A percentile compares a stretch with the other conserved stretches of the same genome.
phyloP scores from a whole-genome alignment of 2,329 filamentous ascomycete species.

The Diaporthe sp. region DNA sequence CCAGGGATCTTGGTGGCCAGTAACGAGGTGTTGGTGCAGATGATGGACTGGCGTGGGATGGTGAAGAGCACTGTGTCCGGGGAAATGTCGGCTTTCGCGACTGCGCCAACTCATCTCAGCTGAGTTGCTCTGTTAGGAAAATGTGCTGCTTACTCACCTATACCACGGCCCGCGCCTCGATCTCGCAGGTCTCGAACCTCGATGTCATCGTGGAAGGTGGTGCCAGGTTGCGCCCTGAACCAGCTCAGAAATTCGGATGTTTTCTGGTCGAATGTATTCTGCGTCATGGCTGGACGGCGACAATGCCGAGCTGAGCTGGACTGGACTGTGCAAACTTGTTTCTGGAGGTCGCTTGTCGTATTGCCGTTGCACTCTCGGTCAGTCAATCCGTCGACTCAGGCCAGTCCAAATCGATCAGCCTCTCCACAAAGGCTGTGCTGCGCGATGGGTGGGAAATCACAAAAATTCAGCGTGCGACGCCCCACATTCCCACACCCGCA shows the following conservation, averaged over 20 bases:
- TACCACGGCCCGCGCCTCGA: slow-evolving; percentile 64
- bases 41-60: slow-evolving; percentile 77
- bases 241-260: slow-evolving; percentile 62
- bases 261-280: slow-evolving; percentile 50
- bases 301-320: not conserved
- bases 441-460: not conserved
- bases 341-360: not conserved
- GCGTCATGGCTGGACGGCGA: slow-evolving; percentile 5
- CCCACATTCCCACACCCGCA: not conserved
- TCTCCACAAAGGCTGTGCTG: slow-evolving; percentile 21
- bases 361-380: not conserved
- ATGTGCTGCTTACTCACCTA: slow-evolving; percentile 51
- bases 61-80: slow-evolving; percentile 84
- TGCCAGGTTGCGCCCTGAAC: slow-evolving; percentile 63
- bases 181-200: slow-evolving; percentile 62
- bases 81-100: slow-evolving; percentile 75
- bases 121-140: slow-evolving; percentile 3
- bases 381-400: not conserved
- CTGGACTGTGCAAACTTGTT: not conserved
- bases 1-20: slow-evolving; percentile 68
- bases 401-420: not conserved
- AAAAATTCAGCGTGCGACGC: slow-evolving; percentile 13
- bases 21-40: slow-evolving; percentile 78
- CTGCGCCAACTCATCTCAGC: slow-evolving; percentile 51
- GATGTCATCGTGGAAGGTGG: slow-evolving; percentile 64